phyloP scores from a whole-genome alignment of 192 early-diverging fungal species.

The Neocallimastix lanati region DNA sequence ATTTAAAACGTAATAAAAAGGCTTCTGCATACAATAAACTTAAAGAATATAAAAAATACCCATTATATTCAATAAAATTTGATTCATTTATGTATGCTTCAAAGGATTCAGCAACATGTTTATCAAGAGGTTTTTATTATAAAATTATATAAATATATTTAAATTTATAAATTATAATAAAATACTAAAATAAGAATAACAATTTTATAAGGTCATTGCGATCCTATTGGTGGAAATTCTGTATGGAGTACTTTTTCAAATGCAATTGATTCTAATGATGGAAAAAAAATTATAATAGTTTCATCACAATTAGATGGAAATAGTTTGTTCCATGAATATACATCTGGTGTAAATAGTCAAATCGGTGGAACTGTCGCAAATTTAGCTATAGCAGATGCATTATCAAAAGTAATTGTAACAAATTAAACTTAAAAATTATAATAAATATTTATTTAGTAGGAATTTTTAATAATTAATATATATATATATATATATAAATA shows the following conservation, averaged over 20 bases:
- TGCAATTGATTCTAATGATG: conserved; percentile 25
- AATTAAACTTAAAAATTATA: too few species aligned
- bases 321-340: conserved; percentile 45
- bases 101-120: conserved; percentile 39
- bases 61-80: conserved; percentile 51
- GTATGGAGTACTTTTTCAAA: conserved; percentile 47
- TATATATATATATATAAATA: background rate
- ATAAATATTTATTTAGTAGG: too few species aligned
- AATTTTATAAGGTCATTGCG: conserved; percentile 27
- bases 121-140: conserved; percentile 33
- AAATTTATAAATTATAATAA: too few species aligned
- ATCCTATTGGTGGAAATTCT: conserved; percentile 42
- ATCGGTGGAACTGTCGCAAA: conserved; percentile 42
- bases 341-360: conserved; percentile 28
- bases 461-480: too few species aligned
- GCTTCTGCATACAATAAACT: conserved; percentile 18
- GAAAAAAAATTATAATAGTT: conserved; percentile 48
- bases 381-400: conserved; percentile 47
- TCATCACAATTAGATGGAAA: conserved; percentile 40
- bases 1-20: conserved; percentile 5
- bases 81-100: conserved; percentile 50
- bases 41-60: conserved; percentile 29
- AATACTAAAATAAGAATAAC: too few species aligned
- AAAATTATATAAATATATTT: background rate
- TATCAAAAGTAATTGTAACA: conserved; percentile 29